Base-by-base conservation (phyloP, 108 stramenopile genomes). In the Skeletonema potamos region DNA sequence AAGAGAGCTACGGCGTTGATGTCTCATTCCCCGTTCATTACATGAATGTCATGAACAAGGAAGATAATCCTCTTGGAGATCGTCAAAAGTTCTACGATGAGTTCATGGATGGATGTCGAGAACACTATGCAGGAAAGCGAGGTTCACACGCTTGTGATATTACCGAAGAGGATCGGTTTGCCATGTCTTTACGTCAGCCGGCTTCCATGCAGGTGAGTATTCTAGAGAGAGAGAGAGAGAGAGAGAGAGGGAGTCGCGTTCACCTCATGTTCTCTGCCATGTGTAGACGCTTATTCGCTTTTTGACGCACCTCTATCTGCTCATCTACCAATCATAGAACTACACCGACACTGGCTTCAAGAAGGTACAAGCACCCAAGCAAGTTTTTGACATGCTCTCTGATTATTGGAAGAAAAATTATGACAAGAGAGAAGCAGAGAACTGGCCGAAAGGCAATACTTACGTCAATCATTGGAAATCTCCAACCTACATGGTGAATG, bases 11-110 rank as follows among this genome's bases (percentile, higher is more conserved):
- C 66, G 93, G 93, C 7, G 82, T 87, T 4, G 91, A 95, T 51
- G 87, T 87, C 29, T 91, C 91, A 12, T 95, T 91, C 72, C 89
- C 94, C 4, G 85, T 95, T 7, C 93, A 94, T 58, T 54, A 83
- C 69, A 17, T 48, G 17, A 56, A 55, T 39, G 68, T 60, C 0
- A 22, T 73, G n/a, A 58, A 58, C 20, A 54, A 76, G 20, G 51
- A 76, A 61, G 59, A 68, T 37, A 62, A 72, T 59, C 72, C 66
- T 13, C 80, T 86, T 60, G 87, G 87, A 36, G 73, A 86, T 64
- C 77, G 85, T 37, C 72, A 81, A 54, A 39, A 65, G 27, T 30
- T 90, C 54, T 94, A 94, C 62, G 83, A 92, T 18, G 82, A 92
- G 17, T 94, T 83, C 63, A 87, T 94, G 81, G 56, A 85, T 27